These are phyloP conservation scores for Sarocladium oryzae DNA, from an alignment of 2,329 filamentous ascomycete species.

Conservation along the genomic window DNA sequence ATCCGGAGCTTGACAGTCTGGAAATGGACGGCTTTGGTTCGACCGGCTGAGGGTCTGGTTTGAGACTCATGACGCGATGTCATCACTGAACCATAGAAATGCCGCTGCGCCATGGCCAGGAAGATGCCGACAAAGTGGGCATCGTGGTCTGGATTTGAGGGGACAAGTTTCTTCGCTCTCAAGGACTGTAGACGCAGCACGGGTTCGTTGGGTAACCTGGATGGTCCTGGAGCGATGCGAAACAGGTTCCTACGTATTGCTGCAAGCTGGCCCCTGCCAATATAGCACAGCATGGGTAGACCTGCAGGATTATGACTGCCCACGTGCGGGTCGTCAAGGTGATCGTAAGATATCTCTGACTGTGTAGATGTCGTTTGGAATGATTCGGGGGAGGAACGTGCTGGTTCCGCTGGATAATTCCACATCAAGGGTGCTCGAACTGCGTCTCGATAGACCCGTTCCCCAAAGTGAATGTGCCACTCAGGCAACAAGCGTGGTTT, in stretches of 20 bases:
- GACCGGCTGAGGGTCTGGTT: neutral
- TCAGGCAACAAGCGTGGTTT: constrained; percentile 27
- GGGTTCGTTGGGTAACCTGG: constrained; percentile 35
- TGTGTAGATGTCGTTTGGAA: constrained; percentile 32
- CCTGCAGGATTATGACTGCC: constrained; percentile 17
- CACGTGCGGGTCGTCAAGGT: constrained; percentile 16
- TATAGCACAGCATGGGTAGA: constrained; percentile 36
- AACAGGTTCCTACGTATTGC: constrained; percentile 41
- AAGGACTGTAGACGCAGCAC: constrained; percentile 41
- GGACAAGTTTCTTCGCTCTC: constrained; percentile 40
- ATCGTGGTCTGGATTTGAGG: constrained; percentile 43
- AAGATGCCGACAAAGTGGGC: constrained; percentile 45
- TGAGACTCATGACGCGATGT: neutral
- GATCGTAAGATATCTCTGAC: constrained; percentile 23
- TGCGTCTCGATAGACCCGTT: constrained; percentile 35
- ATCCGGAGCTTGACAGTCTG: constrained; percentile 43
- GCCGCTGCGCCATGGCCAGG: constrained; percentile 50
- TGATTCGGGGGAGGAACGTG: constrained; percentile 21
- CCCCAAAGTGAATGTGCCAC: constrained; percentile 45
- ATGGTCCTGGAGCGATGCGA: constrained; percentile 35
- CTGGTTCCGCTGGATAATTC: constrained; percentile 27
- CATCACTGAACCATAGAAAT: constrained; percentile 34
- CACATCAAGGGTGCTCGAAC: constrained; percentile 46
- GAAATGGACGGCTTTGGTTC: constrained; percentile 22
- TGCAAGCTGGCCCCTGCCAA: constrained; percentile 40